phyloP scores from a whole-genome alignment of 75 land plant genomes.

The Picea sitchensis region DNA sequence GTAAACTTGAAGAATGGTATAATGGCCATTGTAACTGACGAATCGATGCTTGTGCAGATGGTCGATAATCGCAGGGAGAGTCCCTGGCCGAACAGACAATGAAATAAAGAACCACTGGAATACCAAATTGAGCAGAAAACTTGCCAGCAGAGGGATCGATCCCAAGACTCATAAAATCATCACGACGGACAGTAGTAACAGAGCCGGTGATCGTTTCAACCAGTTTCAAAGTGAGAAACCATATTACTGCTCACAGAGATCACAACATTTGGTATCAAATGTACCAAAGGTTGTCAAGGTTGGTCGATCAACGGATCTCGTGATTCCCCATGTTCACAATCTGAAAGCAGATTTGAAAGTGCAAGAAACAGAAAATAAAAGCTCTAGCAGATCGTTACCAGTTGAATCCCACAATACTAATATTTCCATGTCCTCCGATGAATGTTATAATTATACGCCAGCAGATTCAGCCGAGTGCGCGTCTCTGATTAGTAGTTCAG shows the following conservation, averaged over 20 bases:
- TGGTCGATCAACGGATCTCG: not conserved
- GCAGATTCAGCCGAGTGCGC: no score
- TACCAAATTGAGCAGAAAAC: not conserved
- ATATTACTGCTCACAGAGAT: not conserved
- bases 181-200: no score
- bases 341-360: not conserved
- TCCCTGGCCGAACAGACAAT: not conserved
- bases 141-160: not conserved
- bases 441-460: no score
- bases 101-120: constrained; percentile 1
- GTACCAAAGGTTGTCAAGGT: not conserved
- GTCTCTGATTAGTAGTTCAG: no score
- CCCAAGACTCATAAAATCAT: not conserved
- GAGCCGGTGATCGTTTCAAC: no score
- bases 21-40: not conserved
- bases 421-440: no score
- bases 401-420: no score
- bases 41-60: not conserved
- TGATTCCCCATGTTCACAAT: not conserved
- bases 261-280: not conserved
- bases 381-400: no score
- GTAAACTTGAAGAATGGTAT: not conserved
- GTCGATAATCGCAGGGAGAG: not conserved
- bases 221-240: not conserved
- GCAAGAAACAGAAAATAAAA: not conserved